Evolutionary conservation across 768 basidiomycete species (phyloP), one percentile per base, ranked within the genome.

Genomic region (Lentinula boryana): DNA sequence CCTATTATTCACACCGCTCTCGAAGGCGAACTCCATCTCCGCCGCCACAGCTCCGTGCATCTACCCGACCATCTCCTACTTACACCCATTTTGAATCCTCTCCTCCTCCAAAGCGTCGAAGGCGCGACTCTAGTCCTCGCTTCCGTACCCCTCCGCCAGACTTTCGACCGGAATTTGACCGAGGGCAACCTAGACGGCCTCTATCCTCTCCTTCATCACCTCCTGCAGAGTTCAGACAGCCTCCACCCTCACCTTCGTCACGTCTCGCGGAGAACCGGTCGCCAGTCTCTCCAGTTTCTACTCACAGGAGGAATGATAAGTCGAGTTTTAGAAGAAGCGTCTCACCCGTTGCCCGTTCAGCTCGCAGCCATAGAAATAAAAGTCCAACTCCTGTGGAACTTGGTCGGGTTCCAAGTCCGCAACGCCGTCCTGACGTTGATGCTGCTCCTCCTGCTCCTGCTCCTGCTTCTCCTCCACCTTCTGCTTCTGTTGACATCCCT

Each of bases 1-100:
- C 89, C n/a, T 79, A 78, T 63, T 82, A 81, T 57, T 88, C 88
- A 21, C 81, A 75, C 52, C 88, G 88, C 23, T 87, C 86, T 50
- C 78, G 82, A 49, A 85, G 82, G 61, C 86, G 83, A 38, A 89
- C 88, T 32, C 81, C 77, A 48, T 87, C 89, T 16, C 78, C 55
- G 6, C 77, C 43, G 85, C 83, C 38, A 68, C 55, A 38, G 40
- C 55, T 21, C 16, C 50, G 50, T 33, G 15, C 21, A 51, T 35
- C 31, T 12, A 48, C 18, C 13, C 50, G 50, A 35, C 31, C 50
- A 4, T 51, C 55, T 43, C 55, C 38, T 12, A 18, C 23, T 43
- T 56, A 56, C 23, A 27, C 38, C 12, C 23, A 56, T 23, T 38
- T 38, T 13, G 55, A 56, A 9, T 56, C 55, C 60, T 86, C 88